Evolutionary conservation across 2,329 filamentous ascomycete genomes (phyloP).

Genomic region (Immersiporthe knoxdaviesiana): DNA sequence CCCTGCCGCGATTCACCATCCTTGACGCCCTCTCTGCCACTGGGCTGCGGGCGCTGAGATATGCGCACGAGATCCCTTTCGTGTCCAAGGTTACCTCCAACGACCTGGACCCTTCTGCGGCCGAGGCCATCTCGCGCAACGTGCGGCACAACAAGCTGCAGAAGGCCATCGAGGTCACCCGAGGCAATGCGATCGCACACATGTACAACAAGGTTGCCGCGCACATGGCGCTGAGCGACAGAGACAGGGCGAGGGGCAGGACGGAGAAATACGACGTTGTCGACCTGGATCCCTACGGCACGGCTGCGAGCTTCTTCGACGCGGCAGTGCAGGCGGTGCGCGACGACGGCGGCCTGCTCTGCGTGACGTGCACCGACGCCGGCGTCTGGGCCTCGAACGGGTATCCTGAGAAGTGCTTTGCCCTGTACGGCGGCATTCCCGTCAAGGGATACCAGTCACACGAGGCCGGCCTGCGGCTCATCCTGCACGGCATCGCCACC

Average conservation of each 20-base stretch:
- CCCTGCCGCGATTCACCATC: slow-evolving; percentile 68
- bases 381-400: slow-evolving; percentile 93
- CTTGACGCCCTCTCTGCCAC: slow-evolving; percentile 94
- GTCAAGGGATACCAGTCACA: slow-evolving; percentile 85
- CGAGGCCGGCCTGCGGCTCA: slow-evolving; percentile 84
- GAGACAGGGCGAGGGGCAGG: slow-evolving; percentile 43
- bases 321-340: slow-evolving; percentile 82
- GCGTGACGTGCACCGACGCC: slow-evolving; percentile 95
- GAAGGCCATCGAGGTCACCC: slow-evolving; percentile 71
- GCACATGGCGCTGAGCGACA: slow-evolving; percentile 48
- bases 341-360: slow-evolving; percentile 85
- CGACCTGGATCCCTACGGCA: slow-evolving; percentile 95
- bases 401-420: slow-evolving; percentile 91
- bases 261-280: slow-evolving; percentile 81
- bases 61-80: slow-evolving; percentile 88
- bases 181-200: slow-evolving; percentile 83
- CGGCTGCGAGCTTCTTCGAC: slow-evolving; percentile 89
- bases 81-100: slow-evolving; percentile 84
- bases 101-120: slow-evolving; percentile 78
- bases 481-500: slow-evolving; percentile 79
- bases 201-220: slow-evolving; percentile 78
- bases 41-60: slow-evolving; percentile 86
- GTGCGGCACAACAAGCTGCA: slow-evolving; percentile 79
- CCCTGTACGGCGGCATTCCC: slow-evolving; percentile 89
- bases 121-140: slow-evolving; percentile 81